Conservation (phyloP, 768 basidiomycete genomes). For the Lactarius tabidus region DNA sequence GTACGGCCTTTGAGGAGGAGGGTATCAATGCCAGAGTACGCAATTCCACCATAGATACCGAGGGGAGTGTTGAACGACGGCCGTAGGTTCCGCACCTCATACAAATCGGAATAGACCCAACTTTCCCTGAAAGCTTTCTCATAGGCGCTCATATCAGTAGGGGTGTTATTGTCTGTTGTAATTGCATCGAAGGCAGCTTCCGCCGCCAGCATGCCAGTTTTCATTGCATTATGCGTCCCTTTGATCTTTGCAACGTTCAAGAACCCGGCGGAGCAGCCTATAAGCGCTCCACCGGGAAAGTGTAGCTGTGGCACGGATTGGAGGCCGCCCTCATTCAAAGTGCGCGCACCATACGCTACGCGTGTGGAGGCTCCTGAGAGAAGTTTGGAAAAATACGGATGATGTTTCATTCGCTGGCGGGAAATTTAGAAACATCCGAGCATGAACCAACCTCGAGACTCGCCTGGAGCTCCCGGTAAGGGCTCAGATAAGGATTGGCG, state of each 20-base stretch:
- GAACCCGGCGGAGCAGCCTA: slow-evolving; percentile 95
- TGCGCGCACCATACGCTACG: slow-evolving; percentile 86
- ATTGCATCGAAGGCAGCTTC: slow-evolving; percentile 77
- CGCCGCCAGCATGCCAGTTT: slow-evolving; percentile 95
- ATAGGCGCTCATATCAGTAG: slow-evolving; percentile 69
- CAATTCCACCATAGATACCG: slow-evolving; percentile 83
- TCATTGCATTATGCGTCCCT: slow-evolving; percentile 98
- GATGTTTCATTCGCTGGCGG: slow-evolving; percentile 87
- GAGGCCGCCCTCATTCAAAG: slow-evolving; percentile 89
- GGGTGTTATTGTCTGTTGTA: slow-evolving; percentile 28
- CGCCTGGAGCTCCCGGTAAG: slow-evolving; percentile 91
- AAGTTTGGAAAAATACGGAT: slow-evolving; percentile 83
- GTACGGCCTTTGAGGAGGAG: slow-evolving; percentile 78
- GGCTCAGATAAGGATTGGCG: slow-evolving; percentile 86
- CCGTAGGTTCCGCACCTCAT: slow-evolving; percentile 87
- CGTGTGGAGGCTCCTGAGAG: slow-evolving; percentile 69
- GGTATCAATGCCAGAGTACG: slow-evolving; percentile 86
- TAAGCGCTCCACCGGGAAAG: slow-evolving; percentile 92
- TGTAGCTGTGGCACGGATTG: slow-evolving; percentile 82
- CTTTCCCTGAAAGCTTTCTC: slow-evolving; percentile 63
- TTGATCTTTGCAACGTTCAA: slow-evolving; percentile 98
- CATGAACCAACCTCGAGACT: slow-evolving; percentile 25
- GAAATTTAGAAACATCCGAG: not conserved
- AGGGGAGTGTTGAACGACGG: slow-evolving; percentile 80
- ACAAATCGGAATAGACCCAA: slow-evolving; percentile 83